A percentile compares a stretch with the other conserved stretches of the same genome.
Conservation (phyloP, 2,329 filamentous ascomycete species). For the Cladorrhinum sp. region DNA sequence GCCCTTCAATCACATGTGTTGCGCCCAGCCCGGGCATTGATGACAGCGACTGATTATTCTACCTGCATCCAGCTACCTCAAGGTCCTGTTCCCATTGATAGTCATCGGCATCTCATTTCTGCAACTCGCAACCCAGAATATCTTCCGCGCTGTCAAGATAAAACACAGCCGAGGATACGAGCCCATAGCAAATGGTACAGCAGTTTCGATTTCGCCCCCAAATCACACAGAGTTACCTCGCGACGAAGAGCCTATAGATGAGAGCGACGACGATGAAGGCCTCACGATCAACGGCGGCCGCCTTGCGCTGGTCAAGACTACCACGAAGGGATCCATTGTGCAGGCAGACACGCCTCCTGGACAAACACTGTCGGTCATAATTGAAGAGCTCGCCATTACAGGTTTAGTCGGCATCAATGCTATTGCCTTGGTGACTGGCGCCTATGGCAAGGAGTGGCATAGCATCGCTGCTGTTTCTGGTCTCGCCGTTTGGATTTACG, state of each 20-base stretch:
- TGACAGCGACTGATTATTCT: neutral
- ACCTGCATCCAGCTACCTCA: conserved; percentile 61
- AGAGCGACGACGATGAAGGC: conserved; percentile 58
- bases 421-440: conserved; percentile 57
- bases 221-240: conserved; percentile 54
- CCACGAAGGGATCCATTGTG: conserved; percentile 62
- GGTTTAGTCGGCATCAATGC: conserved; percentile 69
- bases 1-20: neutral
- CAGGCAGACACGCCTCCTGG: conserved; percentile 73
- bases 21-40: neutral
- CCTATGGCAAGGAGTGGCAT: conserved; percentile 56
- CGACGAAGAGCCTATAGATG: conserved; percentile 41
- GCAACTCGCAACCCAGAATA: conserved; percentile 58
- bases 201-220: conserved; percentile 36
- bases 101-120: conserved; percentile 68
- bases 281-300: conserved; percentile 57
- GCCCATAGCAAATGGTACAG: conserved; percentile 44
- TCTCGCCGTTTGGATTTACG: conserved; percentile 76
- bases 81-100: conserved; percentile 73
- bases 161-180: conserved; percentile 57
- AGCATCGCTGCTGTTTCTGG: conserved; percentile 63
- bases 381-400: conserved; percentile 74
- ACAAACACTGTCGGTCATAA: conserved; percentile 64
- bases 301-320: conserved; percentile 57
- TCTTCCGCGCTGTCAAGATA: conserved; percentile 51